Percentiles rank a stretch among this genome's conserved stretches.
Evolutionary conservation across 768 basidiomycete genomes (phyloP).

Genomic region (Rhizopogon sp.): DNA sequence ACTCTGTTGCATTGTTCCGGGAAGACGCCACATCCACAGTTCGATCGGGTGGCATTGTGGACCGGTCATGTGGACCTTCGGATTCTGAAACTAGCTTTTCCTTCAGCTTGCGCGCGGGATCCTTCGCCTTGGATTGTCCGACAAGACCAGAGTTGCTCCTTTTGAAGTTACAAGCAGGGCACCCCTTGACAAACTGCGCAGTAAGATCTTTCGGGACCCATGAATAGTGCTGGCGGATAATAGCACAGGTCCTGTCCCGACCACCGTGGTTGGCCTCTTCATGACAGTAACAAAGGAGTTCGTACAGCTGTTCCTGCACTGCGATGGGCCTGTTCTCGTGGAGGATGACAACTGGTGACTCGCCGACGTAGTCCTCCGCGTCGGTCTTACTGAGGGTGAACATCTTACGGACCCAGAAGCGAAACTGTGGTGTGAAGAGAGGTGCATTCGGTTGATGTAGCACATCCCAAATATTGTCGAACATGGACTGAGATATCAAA

Average conservation of each 20-base stretch:
- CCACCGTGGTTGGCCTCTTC: conserved; percentile 63
- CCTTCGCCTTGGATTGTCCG: conserved; percentile 6
- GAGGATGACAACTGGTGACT: conserved; percentile 43
- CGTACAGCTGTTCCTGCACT: conserved; percentile 73
- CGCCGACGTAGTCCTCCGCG: conserved; percentile 13
- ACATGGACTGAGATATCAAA: conserved; percentile 64
- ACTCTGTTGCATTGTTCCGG: neutral
- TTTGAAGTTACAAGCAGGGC: conserved; percentile 65
- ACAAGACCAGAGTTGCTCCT: conserved; percentile 25
- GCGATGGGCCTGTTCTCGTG: conserved; percentile 75
- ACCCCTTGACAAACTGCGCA: conserved; percentile 70
- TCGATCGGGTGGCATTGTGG: neutral
- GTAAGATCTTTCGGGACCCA: conserved; percentile 86
- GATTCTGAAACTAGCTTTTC: neutral
- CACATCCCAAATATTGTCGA: conserved; percentile 69
- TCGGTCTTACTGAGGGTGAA: conserved; percentile 44
- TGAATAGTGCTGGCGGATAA: conserved; percentile 65
- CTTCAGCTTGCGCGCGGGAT: neutral
- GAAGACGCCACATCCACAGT: neutral
- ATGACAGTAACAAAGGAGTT: conserved; percentile 72
- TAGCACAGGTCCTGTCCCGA: conserved; percentile 70
- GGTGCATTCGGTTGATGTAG: conserved; percentile 47
- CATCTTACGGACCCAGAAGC: conserved; percentile 84
- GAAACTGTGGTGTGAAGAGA: conserved; percentile 59
- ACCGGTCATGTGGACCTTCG: conserved; percentile 18